Evolutionary conservation across 768 basidiomycete genomes (phyloP).

Genomic region (Lentinula guzmanii): DNA sequence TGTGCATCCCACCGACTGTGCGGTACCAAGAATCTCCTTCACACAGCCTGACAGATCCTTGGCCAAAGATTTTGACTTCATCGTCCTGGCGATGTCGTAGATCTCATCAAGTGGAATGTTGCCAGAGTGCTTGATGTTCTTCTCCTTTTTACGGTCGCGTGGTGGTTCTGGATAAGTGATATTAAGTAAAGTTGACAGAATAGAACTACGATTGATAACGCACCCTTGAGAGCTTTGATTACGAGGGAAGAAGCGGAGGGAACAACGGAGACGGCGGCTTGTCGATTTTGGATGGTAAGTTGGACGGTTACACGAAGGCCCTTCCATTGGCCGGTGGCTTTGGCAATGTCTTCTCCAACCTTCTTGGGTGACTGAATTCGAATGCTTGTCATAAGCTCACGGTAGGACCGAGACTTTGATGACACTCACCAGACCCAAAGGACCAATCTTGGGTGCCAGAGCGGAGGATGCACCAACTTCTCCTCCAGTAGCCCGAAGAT

Average conservation of each 20-base stretch:
- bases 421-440: constrained; percentile 88
- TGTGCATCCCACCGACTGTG: constrained; percentile 95
- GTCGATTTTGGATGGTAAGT: constrained; percentile 99
- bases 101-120: constrained; percentile 94
- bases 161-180: constrained; percentile 69
- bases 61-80: constrained; percentile 90
- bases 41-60: constrained; percentile 84
- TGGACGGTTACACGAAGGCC: constrained; percentile 99
- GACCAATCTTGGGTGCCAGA: constrained; percentile 99
- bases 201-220: constrained; percentile 15
- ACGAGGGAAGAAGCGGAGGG: constrained; percentile 96
- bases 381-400: constrained; percentile 6
- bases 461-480: constrained; percentile 99
- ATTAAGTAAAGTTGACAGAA: constrained; percentile 3
- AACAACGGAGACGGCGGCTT: constrained; percentile 94
- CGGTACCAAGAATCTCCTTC: constrained; percentile 98
- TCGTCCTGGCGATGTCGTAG: constrained; percentile 90
- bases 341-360: constrained; percentile 99
- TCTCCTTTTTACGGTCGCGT: constrained; percentile 99
- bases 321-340: constrained; percentile 97
- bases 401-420: neutral
- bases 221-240: constrained; percentile 97
- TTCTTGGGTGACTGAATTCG: constrained; percentile 89
- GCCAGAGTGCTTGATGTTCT: constrained; percentile 98
- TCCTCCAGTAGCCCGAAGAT: constrained; percentile 97